Conservation (phyloP, 1,139 yeast species). For the Pichia norvegensis region DNA sequence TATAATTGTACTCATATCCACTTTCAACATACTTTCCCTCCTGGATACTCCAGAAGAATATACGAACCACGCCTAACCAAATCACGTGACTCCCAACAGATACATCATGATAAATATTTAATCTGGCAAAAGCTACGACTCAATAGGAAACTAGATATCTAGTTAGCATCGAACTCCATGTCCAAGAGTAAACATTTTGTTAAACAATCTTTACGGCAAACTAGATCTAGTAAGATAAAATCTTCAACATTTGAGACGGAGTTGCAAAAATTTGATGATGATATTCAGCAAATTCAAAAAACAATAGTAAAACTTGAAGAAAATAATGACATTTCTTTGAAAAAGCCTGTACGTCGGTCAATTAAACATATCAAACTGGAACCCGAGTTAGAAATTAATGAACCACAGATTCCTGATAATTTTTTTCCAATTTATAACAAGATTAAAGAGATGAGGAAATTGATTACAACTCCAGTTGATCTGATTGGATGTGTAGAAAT, state of each 20-base stretch:
- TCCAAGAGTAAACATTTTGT: constrained; percentile 8
- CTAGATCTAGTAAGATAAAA: neutral
- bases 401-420: constrained; percentile 32
- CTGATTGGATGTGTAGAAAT: constrained; percentile 79
- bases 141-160: too few relatives aligned
- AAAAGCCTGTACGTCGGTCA: neutral
- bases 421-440: constrained; percentile 53
- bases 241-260: constrained; percentile 4
- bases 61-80: too few relatives aligned
- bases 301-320: neutral
- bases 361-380: constrained; percentile 11
- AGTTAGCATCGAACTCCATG: too few relatives aligned
- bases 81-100: too few relatives aligned
- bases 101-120: too few relatives aligned
- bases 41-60: too few relatives aligned
- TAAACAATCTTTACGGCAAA: neutral
- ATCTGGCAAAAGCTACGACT: too few relatives aligned
- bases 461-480: constrained; percentile 74
- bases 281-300: neutral
- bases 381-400: constrained; percentile 2
- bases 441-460: constrained; percentile 57
- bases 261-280: constrained; percentile 7
- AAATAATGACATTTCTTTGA: neutral
- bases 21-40: too few relatives aligned
- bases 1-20: too few relatives aligned